Evolutionary conservation across 768 basidiomycete genomes (phyloP), one percentile per base, ranked within the genome.

Genomic region (Boletales sp.): DNA sequence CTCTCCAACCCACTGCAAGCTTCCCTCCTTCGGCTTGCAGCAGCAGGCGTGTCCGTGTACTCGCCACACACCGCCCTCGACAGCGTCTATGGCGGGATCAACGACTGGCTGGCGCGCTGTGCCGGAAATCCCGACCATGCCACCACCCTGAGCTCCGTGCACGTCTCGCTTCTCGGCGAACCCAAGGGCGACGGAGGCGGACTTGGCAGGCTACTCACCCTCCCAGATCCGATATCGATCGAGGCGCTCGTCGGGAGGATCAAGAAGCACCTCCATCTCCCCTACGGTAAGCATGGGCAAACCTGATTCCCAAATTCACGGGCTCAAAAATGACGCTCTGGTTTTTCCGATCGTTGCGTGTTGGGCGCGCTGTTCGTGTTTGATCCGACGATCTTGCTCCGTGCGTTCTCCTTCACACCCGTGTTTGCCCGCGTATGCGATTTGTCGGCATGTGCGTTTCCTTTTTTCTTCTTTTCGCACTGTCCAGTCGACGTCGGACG

Each of bases 21-120:
- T 2, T 87, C 86, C 5, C 76, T 98, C 19, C 78, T 98, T 6
- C 78, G 74, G 48, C 90, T 94, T 53, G 84, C 86, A 0, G 85
- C 90, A 1, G 76, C 81, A 12, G 94, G 94, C 1, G 85, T 97
- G 48, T 87, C 86, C 1, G 78, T 97, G 5, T 95, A 89, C 71
- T 79, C 79, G 36, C 92, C 95, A 3, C 95, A 98, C 69, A 91
- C 89, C 0, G 82, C 91, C 0, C 77, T 97, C 15, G 95, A 98
- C 69, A 77, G 77, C n/a, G 83, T 89, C 2, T 77, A 80, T 58
- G 88, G 81, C 6, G 94, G 95, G 0, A 81, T 95, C 46, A 97
- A 95, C 62, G 92, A 94, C 69, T 97, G 90, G 89, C 78, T 94
- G 14, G 87, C 82, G 2, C 62, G 72, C 64, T 81, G 77, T 32